Percentiles rank a stretch among this genome's conserved stretches.
These are phyloP conservation scores for Xylaria intraflava DNA, from an alignment of 495 filamentous ascomycete genomes.

Conservation along the genomic window DNA sequence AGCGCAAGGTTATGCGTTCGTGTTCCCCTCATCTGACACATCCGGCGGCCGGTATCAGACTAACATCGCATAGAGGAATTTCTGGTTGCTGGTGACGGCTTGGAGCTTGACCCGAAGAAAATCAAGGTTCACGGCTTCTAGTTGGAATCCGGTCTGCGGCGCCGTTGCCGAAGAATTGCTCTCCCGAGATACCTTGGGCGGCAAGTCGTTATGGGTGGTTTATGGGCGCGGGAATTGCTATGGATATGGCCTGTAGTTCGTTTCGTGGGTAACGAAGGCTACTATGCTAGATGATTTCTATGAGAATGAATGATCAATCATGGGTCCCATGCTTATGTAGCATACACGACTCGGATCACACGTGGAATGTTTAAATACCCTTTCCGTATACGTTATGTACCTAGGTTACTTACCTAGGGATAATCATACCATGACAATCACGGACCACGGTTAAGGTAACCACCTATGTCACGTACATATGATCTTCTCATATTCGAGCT, in stretches of 20 bases:
- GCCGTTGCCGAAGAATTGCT: neutral
- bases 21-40: neutral
- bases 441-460: too few species aligned
- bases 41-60: neutral
- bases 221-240: neutral
- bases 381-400: too few species aligned
- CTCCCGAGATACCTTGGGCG: neutral
- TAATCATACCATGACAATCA: too few species aligned
- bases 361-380: too few species aligned
- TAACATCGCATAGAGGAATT: constrained; percentile 8
- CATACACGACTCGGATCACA: too few species aligned
- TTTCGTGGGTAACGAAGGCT: neutral
- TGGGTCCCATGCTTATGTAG: neutral
- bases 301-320: neutral
- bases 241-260: neutral
- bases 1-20: constrained; percentile 49
- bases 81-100: constrained; percentile 1
- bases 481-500: too few species aligned
- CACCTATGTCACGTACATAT: too few species aligned
- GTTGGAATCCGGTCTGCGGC: neutral
- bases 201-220: neutral
- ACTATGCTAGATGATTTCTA: neutral
- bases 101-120: constrained; percentile 10
- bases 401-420: too few species aligned
- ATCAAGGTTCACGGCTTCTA: constrained; percentile 13